Evolutionary conservation across 192 early-diverging fungal species (phyloP).

Genomic region (Umbelopsis sp.): DNA sequence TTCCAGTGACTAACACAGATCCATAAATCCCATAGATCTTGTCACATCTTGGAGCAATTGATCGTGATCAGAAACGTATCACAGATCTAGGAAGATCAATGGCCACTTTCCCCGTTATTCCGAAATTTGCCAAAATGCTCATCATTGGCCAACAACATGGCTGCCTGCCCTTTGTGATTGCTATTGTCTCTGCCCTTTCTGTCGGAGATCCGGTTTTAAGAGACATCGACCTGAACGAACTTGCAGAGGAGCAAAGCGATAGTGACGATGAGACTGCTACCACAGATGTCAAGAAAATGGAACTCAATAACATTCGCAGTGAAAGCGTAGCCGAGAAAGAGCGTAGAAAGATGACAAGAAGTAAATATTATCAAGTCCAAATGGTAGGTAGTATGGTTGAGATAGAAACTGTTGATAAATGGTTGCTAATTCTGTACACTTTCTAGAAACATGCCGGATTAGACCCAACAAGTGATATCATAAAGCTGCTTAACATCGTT

Average conservation of each 20-base stretch:
- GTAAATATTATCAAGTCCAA: constrained; percentile 75
- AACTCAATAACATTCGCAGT: constrained; percentile 57
- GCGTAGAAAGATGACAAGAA: constrained; percentile 53
- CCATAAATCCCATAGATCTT: constrained; percentile 45
- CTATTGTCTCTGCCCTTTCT: constrained; percentile 88
- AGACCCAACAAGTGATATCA: constrained; percentile 82
- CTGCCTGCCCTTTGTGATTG: constrained; percentile 86
- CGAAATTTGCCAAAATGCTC: constrained; percentile 91
- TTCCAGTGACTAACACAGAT: background rate
- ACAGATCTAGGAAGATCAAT: constrained; percentile 87
- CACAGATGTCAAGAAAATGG: constrained; percentile 45
- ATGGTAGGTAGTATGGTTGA: constrained; percentile 28
- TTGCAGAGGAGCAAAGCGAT: constrained; percentile 57
- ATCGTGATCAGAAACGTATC: constrained; percentile 62
- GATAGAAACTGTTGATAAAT: background rate
- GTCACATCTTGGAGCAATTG: constrained; percentile 76
- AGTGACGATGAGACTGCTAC: constrained; percentile 50
- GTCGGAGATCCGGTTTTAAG: constrained; percentile 93
- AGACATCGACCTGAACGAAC: constrained; percentile 65
- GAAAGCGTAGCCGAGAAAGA: constrained; percentile 64
- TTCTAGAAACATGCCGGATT: constrained; percentile 68
- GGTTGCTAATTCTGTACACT: background rate
- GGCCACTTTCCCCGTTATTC: constrained; percentile 89
- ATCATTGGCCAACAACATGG: constrained; percentile 85
- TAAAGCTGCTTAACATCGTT: constrained; percentile 83